These are phyloP conservation scores for Solanum microdontum DNA, from an alignment of 257 asterid genomes.

Conservation along the genomic window DNA sequence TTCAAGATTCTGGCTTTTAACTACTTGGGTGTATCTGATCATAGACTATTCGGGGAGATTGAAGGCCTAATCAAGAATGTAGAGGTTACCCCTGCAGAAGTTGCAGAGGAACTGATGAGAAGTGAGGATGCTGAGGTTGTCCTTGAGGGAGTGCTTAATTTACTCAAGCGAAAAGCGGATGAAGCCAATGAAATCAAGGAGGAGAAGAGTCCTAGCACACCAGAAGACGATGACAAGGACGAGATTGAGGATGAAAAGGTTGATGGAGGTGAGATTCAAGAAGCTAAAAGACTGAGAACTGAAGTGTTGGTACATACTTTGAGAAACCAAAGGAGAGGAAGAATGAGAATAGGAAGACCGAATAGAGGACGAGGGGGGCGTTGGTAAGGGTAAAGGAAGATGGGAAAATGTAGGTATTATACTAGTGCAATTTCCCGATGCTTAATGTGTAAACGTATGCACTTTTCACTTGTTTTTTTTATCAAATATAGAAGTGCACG, in stretches of 20 bases:
- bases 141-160: constrained; percentile 42
- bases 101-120: constrained; percentile 79
- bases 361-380: not conserved
- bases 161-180: constrained; percentile 30
- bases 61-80: constrained; percentile 29
- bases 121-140: constrained; percentile 45
- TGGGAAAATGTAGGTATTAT: not conserved
- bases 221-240: not conserved
- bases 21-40: constrained; percentile 36
- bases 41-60: constrained; percentile 22
- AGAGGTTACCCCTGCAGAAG: constrained; percentile 54
- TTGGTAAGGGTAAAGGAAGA: not conserved
- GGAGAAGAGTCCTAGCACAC: not conserved
- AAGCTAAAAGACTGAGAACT: not conserved
- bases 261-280: not conserved
- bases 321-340: not conserved
- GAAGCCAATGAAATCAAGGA: constrained; percentile 2
- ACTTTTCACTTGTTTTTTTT: not conserved
- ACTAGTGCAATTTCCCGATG: not conserved
- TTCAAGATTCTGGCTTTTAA: constrained; percentile 48
- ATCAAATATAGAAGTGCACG: not conserved
- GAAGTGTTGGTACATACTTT: not conserved
- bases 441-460: not conserved
- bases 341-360: not conserved
- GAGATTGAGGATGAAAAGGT: not conserved